These are phyloP conservation scores for Collybiopsis luxurians DNA, from an alignment of 768 basidiomycete genomes.

Conservation along the genomic window DNA sequence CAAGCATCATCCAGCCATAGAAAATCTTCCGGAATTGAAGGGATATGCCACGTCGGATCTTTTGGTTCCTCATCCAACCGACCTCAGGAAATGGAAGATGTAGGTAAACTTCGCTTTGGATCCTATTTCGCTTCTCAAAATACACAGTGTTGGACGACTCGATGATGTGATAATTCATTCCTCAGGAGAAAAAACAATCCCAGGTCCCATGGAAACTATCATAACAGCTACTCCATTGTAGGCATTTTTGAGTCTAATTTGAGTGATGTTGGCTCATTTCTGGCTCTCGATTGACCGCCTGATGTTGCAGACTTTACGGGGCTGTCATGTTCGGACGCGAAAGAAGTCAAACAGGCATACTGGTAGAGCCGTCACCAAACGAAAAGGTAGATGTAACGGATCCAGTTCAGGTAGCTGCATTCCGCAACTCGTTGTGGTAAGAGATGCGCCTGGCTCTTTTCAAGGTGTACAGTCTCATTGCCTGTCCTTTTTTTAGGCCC, in stretches of 20 bases:
- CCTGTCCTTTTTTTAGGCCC: too few relatives aligned
- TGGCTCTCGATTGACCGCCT: too few relatives aligned
- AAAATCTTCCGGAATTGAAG: conserved; percentile 30
- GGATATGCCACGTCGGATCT: conserved; percentile 45
- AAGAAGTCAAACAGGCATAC: conserved; percentile 29
- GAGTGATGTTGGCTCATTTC: too few relatives aligned
- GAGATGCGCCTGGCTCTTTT: too few relatives aligned
- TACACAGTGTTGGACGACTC: conserved; percentile 33
- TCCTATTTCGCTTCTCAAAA: neutral
- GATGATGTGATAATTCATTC: conserved; percentile 28
- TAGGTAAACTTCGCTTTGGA: conserved; percentile 12
- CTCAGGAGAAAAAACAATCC: conserved; percentile 29
- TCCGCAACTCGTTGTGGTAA: conserved; percentile 37
- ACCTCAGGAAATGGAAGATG: conserved; percentile 39
- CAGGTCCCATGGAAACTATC: conserved; percentile 26
- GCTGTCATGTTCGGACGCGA: conserved; percentile 44
- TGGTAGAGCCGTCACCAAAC: conserved; percentile 27
- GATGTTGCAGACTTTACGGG: conserved; percentile 23
- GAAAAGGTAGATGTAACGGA: conserved; percentile 26
- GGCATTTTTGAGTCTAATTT: conserved; percentile 20
- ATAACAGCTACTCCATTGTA: conserved; percentile 21
- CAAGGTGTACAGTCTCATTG: too few relatives aligned
- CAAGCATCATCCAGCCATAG: conserved; percentile 24
- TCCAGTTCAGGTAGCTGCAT: conserved; percentile 20
- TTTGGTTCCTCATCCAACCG: conserved; percentile 40